Evolutionary conservation across 202 grass and related monocot species (phyloP), one percentile per base, ranked within the genome.

Genomic region (Panicum virgatum): DNA sequence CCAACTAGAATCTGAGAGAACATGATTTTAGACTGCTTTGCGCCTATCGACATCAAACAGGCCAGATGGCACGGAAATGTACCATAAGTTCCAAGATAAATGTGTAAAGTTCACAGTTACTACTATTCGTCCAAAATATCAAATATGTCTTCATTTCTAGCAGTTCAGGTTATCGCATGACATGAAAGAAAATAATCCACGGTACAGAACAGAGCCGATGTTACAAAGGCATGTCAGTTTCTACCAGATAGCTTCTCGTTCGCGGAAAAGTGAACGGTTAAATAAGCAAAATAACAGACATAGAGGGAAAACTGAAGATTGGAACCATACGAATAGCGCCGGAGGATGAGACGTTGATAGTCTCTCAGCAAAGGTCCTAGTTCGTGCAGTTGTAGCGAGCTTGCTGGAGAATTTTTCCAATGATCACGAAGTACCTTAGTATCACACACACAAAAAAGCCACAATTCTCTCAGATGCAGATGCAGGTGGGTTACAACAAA

Each of bases 351-450:
- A 2, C 91, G 91, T 83, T 97, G 91, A 85, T 93, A 97, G 71
- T 94, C 94, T 34, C 87, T 90, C 67, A 97, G 61, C 72, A 97
- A 89, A 81, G 89, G 94, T 30, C 91, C 86, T 64, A 93, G 80
- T 65, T 93, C 88, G 65, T 97, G 88, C 29, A 97, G 72, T 73
- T 91, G 88, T 89, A 97, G 62, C 52, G 88, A 91, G 70, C 70
- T 89, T 47, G 90, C 74, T 46, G 80, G 76, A 79, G 84, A 89
- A 77, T 69, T 93, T 76, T 15, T 89, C 93, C 90, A 97, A 53
- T 89, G 90, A 77, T 89, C 88, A 85, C 88, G 89, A 82, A 97
- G 90, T 74, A 89, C 88, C 93, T 97, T 78, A 39, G 68, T 42
- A 84, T 77, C 63, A 84, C 15, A 67, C 57, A 84, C 15, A 67